Base-by-base conservation (phyloP, 768 basidiomycete genomes). In the Kwoniella bestiolae region DNA sequence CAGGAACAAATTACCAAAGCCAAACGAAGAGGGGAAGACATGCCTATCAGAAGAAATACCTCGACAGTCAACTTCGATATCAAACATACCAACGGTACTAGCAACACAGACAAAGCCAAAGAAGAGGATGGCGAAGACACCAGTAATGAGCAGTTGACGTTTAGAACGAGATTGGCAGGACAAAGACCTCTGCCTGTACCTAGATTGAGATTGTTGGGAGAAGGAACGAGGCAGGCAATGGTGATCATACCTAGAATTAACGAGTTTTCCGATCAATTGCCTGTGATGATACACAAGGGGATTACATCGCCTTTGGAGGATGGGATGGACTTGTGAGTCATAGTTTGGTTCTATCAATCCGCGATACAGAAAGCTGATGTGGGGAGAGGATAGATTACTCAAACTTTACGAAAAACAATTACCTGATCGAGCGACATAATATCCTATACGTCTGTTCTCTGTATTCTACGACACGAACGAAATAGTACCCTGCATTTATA, bases 251-350 rank as follows among this genome's bases (percentile, higher is more conserved):
- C 77, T 16, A 58, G 44, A 18, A 65, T 75, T 46, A 64, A 72
- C 29, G 51, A 65, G 38, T 66, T 65, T 16, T 61, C 68, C 5
- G 56, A 61, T 9, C 64, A 73, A 34, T 49, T 74, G 16, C 78
- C 80, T 0, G 50, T 63, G 6, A 51, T 74, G 51, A 74, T 74
- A 47, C 78, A 79, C 68, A 72, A 74, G 28, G 73, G 78, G 57
- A 72, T 77, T 3, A 75, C 73, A 0, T 56, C 63, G 18, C 57
- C 70, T 14, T 59, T 81, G 50, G 80, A 81, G 55, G 70, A 76
- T 26, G 75, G 72, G 9, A 81, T 81, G 80, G 74, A 79, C 62
- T n/a, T 78, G 78, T 79, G 58, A 73, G 78, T 78, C 11, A 55
- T 16, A 16, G 14, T 38, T 21, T 47, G n/a, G 28, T 18, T 9